Conservation (phyloP, 2,329 filamentous ascomycete genomes). For the Fusarium odoratissimum region DNA sequence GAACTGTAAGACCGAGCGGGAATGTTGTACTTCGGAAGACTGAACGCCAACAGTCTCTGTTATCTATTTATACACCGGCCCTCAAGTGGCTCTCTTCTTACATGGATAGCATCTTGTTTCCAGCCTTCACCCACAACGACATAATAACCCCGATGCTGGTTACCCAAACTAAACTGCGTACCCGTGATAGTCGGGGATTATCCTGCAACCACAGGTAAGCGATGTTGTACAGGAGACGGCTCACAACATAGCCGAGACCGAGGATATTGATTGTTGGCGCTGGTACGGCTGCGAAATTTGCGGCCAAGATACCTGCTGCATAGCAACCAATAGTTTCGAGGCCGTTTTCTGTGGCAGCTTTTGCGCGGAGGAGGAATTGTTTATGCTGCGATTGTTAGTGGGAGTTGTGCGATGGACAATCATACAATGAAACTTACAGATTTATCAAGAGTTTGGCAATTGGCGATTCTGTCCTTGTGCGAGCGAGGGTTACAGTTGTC, state of each 20-base stretch:
- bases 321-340: conserved; percentile 59
- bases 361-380: conserved; percentile 64
- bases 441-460: conserved; percentile 49
- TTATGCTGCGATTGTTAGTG: conserved; percentile 55
- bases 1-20: not conserved
- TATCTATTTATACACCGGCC: not conserved
- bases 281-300: conserved; percentile 57
- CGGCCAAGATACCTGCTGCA: conserved; percentile 57
- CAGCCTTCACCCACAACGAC: conserved; percentile 57
- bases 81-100: conserved; percentile 2
- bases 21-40: not conserved
- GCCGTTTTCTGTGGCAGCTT: conserved; percentile 60
- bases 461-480: conserved; percentile 47
- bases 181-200: conserved; percentile 50
- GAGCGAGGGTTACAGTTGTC: conserved; percentile 55
- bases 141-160: conserved; percentile 49
- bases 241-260: conserved; percentile 53
- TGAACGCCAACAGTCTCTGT: not conserved
- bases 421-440: conserved; percentile 29
- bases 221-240: conserved; percentile 55
- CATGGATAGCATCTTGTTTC: conserved; percentile 37
- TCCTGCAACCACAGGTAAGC: conserved; percentile 58
- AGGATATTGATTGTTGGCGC: conserved; percentile 54
- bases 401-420: no score
- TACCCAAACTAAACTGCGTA: conserved; percentile 55